Percentiles rank a stretch among this genome's conserved stretches.
Evolutionary conservation across 441 rosid species (phyloP).

Genomic region (Adansonia madagascariensis): DNA sequence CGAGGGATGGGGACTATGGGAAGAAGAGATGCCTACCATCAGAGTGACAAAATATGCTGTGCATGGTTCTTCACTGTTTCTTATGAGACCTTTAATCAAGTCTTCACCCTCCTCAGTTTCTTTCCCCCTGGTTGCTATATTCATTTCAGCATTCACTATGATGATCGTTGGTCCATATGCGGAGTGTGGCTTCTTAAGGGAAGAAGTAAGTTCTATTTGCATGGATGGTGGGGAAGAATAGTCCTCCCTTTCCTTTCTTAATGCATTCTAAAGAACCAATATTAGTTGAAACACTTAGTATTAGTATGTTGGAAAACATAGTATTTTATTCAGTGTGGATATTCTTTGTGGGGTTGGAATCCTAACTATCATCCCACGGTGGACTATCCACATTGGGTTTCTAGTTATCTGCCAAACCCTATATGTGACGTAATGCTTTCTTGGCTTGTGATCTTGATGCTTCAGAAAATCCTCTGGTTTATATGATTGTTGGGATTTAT

Average conservation of each 20-base stretch:
- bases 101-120: conserved; percentile 19
- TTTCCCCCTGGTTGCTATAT: conserved; percentile 29
- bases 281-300: conserved; percentile 32
- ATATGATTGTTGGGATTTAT: conserved; percentile 24
- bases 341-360: conserved; percentile 34
- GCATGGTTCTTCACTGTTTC: conserved; percentile 29
- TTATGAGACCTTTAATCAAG: conserved; percentile 24
- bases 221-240: conserved; percentile 39
- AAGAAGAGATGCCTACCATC: conserved; percentile 80
- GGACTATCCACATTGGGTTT: conserved; percentile 27
- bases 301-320: conserved; percentile 41
- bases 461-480: conserved; percentile 28
- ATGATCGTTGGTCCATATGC: conserved; percentile 33
- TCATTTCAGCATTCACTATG: conserved; percentile 23
- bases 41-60: conserved; percentile 30
- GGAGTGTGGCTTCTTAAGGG: conserved; percentile 37
- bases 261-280: conserved; percentile 37
- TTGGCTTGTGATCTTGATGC: conserved; percentile 32
- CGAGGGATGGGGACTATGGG: conserved; percentile 90
- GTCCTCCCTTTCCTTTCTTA: conserved; percentile 32
- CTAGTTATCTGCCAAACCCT: not conserved
- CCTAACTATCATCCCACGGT: conserved; percentile 31
- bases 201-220: conserved; percentile 53
- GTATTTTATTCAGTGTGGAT: conserved; percentile 37
- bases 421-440: conserved; percentile 12